A percentile compares a stretch with the other conserved stretches of the same genome.
Conservation (phyloP, 176 grass and related monocot genomes). For the Avena insularis region DNA sequence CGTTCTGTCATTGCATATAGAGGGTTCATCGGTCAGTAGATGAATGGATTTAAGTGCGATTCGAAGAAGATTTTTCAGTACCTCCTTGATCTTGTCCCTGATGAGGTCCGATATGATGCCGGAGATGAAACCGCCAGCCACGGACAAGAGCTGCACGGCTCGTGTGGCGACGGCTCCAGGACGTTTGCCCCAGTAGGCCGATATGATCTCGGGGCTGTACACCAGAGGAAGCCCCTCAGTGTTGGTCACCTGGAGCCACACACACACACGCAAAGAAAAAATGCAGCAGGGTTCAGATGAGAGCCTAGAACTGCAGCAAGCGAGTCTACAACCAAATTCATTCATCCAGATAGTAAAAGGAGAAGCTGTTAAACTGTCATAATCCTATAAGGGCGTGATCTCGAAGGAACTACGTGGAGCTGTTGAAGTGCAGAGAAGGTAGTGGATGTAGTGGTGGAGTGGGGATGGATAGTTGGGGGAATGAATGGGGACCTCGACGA, state of each 20-base stretch:
- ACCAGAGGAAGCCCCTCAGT: constrained; percentile 76
- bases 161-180: constrained; percentile 78
- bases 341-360: neutral
- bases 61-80: constrained; percentile 18
- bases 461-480: neutral
- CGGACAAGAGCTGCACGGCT: constrained; percentile 79
- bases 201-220: constrained; percentile 86
- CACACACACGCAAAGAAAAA: neutral
- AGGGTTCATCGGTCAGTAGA: constrained; percentile 10
- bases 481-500: constrained; percentile 63
- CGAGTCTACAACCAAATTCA: neutral
- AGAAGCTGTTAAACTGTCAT: neutral
- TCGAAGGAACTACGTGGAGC: no score
- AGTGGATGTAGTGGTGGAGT: neutral
- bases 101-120: constrained; percentile 80
- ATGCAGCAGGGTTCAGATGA: neutral
- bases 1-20: constrained; percentile 54
- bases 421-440: no score
- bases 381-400: neutral
- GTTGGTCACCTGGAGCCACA: constrained; percentile 56
- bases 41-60: neutral
- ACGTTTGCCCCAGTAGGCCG: constrained; percentile 83
- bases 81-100: constrained; percentile 88
- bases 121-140: constrained; percentile 92
- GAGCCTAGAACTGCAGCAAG: neutral